Evolutionary conservation across 2,329 filamentous ascomycete species (phyloP).

Genomic region (Conoideocrella luteorostrata): DNA sequence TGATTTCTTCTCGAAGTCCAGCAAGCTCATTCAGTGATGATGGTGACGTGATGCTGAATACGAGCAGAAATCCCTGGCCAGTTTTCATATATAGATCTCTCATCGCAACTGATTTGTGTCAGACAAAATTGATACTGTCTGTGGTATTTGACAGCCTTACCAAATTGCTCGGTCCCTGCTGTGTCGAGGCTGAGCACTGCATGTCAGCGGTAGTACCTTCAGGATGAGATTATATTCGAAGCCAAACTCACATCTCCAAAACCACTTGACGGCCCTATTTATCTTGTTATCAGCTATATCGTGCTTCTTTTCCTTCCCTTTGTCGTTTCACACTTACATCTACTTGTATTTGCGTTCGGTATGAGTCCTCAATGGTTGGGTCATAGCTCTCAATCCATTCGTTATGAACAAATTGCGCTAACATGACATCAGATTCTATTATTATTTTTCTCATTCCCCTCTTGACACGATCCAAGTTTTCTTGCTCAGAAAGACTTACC

Average conservation of each 20-base stretch:
- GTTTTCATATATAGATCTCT: constrained; percentile 90
- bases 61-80: constrained; percentile 83
- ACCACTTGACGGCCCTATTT: constrained; percentile 76
- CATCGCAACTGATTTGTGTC: constrained; percentile 45
- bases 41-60: constrained; percentile 83
- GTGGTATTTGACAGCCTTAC: constrained; percentile 43
- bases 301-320: too few species aligned
- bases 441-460: not conserved
- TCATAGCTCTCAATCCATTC: constrained; percentile 89
- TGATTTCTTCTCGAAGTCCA: constrained; percentile 80
- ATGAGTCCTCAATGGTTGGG: constrained; percentile 72
- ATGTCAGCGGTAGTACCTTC: constrained; percentile 15
- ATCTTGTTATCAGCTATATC: constrained; percentile 2
- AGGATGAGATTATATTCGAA: constrained; percentile 10
- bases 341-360: constrained; percentile 68
- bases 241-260: constrained; percentile 69
- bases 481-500: too few species aligned
- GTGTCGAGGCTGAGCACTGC: constrained; percentile 63
- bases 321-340: too few species aligned
- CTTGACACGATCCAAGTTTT: too few species aligned
- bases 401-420: constrained; percentile 89
- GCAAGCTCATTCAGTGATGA: constrained; percentile 78
- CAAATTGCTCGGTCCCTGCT: constrained; percentile 87
- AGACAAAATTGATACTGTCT: constrained; percentile 28
- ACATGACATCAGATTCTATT: constrained; percentile 10